phyloP scores from a whole-genome alignment of 2,329 filamentous ascomycete genomes.

The Penicillium sp. region DNA sequence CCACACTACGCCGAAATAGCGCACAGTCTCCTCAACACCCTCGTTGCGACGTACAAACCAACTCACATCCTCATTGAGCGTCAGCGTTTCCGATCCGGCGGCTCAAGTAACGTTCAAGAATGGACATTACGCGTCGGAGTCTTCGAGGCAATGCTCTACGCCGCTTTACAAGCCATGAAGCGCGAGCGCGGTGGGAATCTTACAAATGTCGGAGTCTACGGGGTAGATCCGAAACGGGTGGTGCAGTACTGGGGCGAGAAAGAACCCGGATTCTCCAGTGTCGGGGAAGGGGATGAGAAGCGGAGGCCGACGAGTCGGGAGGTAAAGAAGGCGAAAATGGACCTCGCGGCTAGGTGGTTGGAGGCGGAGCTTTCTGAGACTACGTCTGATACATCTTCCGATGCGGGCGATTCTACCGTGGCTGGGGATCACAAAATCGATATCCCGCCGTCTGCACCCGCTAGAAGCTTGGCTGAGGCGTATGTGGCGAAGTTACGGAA shows the following conservation, averaged over 20 bases:
- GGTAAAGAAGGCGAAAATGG: conserved; percentile 63
- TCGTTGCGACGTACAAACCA: conserved; percentile 59
- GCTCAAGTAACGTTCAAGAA: conserved; percentile 69
- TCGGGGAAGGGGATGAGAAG: not conserved
- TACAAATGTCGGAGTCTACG: conserved; percentile 46
- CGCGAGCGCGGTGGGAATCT: conserved; percentile 39
- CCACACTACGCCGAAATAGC: conserved; percentile 59
- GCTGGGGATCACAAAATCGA: conserved; percentile 16
- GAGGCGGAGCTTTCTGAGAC: conserved; percentile 10
- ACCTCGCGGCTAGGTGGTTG: conserved; percentile 63
- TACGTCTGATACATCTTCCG: conserved; percentile 19
- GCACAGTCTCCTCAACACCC: conserved; percentile 56
- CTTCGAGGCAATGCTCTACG: conserved; percentile 80
- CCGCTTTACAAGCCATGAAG: conserved; percentile 63
- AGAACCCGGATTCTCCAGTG: not conserved
- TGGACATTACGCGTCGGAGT: conserved; percentile 85
- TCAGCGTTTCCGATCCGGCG: conserved; percentile 67
- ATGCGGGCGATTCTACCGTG: too few species aligned
- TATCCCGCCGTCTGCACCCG: conserved; percentile 18
- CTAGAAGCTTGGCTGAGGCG: conserved; percentile 28
- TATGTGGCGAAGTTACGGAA: conserved; percentile 36
- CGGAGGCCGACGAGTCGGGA: conserved; percentile 23
- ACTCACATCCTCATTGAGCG: conserved; percentile 73
- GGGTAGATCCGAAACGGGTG: conserved; percentile 60
- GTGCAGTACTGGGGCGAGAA: conserved; percentile 56